phyloP scores from a whole-genome alignment of 2,329 filamentous ascomycete species.

The Drechslera avenae region DNA sequence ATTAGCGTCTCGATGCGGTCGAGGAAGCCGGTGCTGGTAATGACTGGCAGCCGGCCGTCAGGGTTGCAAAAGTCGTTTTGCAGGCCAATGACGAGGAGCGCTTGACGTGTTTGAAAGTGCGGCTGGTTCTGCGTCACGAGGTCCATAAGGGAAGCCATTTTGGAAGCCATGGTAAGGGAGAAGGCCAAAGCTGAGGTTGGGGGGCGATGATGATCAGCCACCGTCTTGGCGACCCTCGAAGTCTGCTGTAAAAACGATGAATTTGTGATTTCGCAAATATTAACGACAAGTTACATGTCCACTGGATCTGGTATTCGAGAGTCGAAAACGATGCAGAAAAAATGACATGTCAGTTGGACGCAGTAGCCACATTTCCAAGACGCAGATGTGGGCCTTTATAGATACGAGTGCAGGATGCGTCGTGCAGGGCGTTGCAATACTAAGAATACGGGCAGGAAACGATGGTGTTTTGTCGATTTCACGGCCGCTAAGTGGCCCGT shows the following conservation, averaged over 20 bases:
- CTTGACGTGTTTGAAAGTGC: slow-evolving; percentile 65
- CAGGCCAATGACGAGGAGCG: slow-evolving; percentile 81
- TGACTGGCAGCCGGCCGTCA: slow-evolving; percentile 70
- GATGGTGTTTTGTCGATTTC: slow-evolving; percentile 12
- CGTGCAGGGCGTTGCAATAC: slow-evolving; percentile 13
- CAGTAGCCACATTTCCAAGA: background rate
- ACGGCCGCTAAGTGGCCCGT: slow-evolving; percentile 3
- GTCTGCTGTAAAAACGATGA: no score
- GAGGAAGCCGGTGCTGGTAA: slow-evolving; percentile 68
- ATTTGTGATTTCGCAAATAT: no score
- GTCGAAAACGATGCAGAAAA: no score
- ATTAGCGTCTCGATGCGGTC: slow-evolving; percentile 70
- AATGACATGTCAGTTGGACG: no score
- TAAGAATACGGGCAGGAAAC: slow-evolving; percentile 2
- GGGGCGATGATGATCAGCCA: slow-evolving; percentile 3
- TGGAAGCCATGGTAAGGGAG: slow-evolving; percentile 18
- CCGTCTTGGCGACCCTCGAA: background rate
- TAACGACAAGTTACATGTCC: no score
- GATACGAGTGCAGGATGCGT: slow-evolving; percentile 13
- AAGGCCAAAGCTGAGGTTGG: slow-evolving; percentile 1
- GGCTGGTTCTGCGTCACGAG: slow-evolving; percentile 55
- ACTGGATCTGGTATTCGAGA: no score
- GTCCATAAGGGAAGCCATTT: slow-evolving; percentile 51
- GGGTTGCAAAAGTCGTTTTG: slow-evolving; percentile 85
- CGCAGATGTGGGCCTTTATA: slow-evolving; percentile 21